Base-by-base conservation (phyloP, 2,329 filamentous ascomycete genomes). In the Arthrinium puccinioides region DNA sequence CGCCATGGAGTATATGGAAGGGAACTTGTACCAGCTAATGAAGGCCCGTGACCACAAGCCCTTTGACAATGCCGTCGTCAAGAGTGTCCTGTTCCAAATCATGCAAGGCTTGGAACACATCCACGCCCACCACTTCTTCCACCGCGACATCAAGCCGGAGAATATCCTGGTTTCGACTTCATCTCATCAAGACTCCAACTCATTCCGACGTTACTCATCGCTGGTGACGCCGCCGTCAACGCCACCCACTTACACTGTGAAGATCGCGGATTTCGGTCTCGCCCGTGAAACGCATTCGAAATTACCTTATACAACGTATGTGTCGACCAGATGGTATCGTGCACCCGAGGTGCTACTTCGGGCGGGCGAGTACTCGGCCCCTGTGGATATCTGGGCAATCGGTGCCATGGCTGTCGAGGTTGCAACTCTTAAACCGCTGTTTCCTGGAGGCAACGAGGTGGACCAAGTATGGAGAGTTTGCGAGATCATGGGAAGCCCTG, bases 1-100 rank as follows among this genome's bases (percentile, higher is more conserved):
- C 49, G 82, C 79, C 56, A 98, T 98, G 92, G 92, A 98, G 67
- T 96, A 94, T 64, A 98, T 98, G 92, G 92, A 98, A 60, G 92
- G 92, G 35, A 98, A 98, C 61, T 74, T 98, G 1, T 98, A 98
- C 62, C 92, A 98, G 63, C 67, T 98, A 45, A 98, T 98, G 92
- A 98, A 98, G 69, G 84, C 92, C 36, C 80, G 92, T 42, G 92
- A 98, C 50, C 90, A 96, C 70, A 97, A 97, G 63, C 84, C 74
- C 45, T 74, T 98, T 20, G 92, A 98, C 55, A 84, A 85, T 38
- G 78, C 76, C 43, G 94, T 87, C 52, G 92, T 98, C 43, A 97
- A 98, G 73, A 97, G 90, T 67, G 94, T 98, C 45, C 72, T 98
- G 25, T 96, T 86, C 64, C 92, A 98, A 67, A 98, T 98, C 53